Conservation (phyloP, 495 filamentous ascomycete species). For the Sphaerosporella brunnea region DNA sequence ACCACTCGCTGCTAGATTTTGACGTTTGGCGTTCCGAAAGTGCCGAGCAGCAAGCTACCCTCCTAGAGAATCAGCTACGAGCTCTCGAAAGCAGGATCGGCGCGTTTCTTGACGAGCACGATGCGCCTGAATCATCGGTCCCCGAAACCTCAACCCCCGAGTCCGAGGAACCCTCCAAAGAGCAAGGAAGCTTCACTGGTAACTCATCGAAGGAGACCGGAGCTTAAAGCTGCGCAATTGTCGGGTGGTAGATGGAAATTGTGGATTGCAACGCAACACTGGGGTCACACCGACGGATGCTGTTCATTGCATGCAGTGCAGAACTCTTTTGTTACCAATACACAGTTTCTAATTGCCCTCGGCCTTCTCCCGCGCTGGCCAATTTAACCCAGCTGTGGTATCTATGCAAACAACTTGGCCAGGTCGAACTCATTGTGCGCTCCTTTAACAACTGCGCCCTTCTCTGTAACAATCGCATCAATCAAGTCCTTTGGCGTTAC, state of each 20-base stretch:
- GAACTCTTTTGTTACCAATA: too few relatives aligned
- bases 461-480: conserved; percentile 86
- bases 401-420: conserved; percentile 31
- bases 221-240: too few relatives aligned
- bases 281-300: too few relatives aligned
- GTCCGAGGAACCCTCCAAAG: too few relatives aligned
- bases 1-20: neutral
- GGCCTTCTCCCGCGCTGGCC: too few relatives aligned
- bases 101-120: conserved; percentile 30
- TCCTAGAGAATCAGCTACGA: conserved; percentile 38
- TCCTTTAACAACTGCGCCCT: conserved; percentile 66
- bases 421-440: conserved; percentile 61
- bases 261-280: too few relatives aligned
- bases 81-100: conserved; percentile 41
- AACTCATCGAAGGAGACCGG: too few relatives aligned
- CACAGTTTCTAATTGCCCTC: too few relatives aligned
- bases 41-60: conserved; percentile 40
- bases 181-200: too few relatives aligned
- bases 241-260: too few relatives aligned
- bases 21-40: conserved; percentile 23
- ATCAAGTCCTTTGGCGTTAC: conserved; percentile 74
- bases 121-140: neutral
- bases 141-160: neutral
- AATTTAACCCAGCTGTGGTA: too few relatives aligned
- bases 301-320: too few relatives aligned